Conservation (phyloP, 257 asterid species). For the Petunia axillaris region DNA sequence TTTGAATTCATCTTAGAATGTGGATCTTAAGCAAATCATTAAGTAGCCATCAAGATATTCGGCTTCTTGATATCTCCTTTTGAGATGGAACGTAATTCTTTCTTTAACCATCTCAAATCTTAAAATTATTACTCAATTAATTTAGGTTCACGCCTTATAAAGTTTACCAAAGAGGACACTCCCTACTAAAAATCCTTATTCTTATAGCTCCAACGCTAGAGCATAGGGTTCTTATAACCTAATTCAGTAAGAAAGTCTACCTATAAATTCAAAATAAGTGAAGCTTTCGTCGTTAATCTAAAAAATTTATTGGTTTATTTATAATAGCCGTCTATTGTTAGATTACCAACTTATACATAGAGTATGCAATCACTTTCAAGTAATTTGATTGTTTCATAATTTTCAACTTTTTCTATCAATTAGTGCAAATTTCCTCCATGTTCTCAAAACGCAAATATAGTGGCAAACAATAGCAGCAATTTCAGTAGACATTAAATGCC, state of each 20-base stretch:
- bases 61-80: not conserved
- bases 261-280: too few species aligned
- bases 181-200: too few species aligned
- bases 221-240: too few species aligned
- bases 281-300: too few species aligned
- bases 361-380: not conserved
- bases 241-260: too few species aligned
- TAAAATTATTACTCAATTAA: too few species aligned
- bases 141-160: too few species aligned
- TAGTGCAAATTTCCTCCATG: not conserved
- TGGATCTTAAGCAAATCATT: not conserved
- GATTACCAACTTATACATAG: not conserved
- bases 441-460: not conserved
- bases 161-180: too few species aligned
- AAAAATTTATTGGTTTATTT: not conserved
- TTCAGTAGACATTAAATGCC: conserved; percentile 20
- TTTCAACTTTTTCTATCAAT: not conserved
- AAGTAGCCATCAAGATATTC: not conserved
- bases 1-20: not conserved
- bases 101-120: not conserved
- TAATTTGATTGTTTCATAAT: not conserved
- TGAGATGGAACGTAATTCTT: too few species aligned
- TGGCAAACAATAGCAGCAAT: not conserved
- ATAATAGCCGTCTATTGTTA: not conserved
- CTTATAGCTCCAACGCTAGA: too few species aligned